Percentiles rank a stretch among this genome's conserved stretches.
Conservation (phyloP, 2,329 filamentous ascomycete genomes). For the Sclerotinia subarctica region DNA sequence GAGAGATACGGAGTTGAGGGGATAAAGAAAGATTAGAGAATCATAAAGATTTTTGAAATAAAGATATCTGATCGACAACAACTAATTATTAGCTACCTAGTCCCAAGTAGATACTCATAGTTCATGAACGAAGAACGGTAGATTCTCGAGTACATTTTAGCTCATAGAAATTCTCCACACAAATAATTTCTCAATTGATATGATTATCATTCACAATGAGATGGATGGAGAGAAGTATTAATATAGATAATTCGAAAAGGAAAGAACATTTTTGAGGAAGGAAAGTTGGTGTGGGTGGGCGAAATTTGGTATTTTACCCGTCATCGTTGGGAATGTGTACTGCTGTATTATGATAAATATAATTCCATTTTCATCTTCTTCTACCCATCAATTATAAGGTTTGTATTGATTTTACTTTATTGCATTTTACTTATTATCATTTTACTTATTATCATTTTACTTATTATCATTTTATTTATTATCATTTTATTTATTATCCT, state of each 20-base stretch:
- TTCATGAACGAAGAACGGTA: background rate
- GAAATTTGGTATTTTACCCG: background rate
- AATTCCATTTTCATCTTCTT: no score
- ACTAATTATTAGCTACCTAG: background rate
- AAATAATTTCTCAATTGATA: background rate
- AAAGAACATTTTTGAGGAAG: background rate
- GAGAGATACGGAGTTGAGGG: no score
- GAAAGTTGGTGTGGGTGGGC: background rate
- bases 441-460: no score
- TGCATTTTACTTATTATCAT: no score
- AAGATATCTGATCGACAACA: background rate
- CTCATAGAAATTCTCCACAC: background rate
- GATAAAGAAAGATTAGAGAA: background rate
- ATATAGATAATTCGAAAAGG: background rate
- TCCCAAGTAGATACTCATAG: background rate
- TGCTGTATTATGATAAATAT: no score
- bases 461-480: no score
- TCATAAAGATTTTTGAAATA: background rate
- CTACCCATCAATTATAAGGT: no score
- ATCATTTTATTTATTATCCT: no score
- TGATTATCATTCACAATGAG: background rate
- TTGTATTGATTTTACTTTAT: no score
- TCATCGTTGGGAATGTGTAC: background rate
- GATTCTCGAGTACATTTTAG: background rate
- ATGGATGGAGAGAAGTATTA: background rate